Evolutionary conservation across 2,329 filamentous ascomycete genomes (phyloP), one percentile per base, ranked within the genome.

Genomic region (Boeremia exigua): DNA sequence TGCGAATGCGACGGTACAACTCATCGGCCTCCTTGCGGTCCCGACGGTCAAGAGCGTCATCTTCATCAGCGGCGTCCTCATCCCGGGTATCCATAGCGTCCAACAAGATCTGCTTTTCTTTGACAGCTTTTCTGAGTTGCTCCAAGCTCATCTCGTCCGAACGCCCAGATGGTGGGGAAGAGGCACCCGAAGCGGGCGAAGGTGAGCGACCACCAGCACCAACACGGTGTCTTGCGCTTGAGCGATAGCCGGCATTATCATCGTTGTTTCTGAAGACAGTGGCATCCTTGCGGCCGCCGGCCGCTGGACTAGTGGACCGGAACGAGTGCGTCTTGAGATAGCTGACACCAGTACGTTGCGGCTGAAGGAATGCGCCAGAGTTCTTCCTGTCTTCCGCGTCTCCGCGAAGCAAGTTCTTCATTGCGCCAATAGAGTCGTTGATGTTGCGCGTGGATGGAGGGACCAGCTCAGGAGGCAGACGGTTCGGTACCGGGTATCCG

Each of bases 201-300:
- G 92, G 91, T 8, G 92, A 95, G 37, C 85, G 81, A 57, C 86
- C 88, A 45, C 82, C 82, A 23, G 69, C 75, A 36, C 90, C 91
- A 52, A 96, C 79, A 63, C 95, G 87, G 61, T 93, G 91, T 61
- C 95, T 91, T 49, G 95, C 95, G 74, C 93, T 97, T 11, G 95
- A 98, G 66, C 89, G 89, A 72, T 99, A 99, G 8, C 79, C 92
- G 67, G 96, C 86, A 56, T 92, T 89, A 65, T 96, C 92, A 67
- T 96, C 92, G 63, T 98, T 95, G 72, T 98, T 97, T 72, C 96
- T 94, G 78, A 94, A 99, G 3, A 98, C 90, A 0, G 95, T 99
- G 2, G 90, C 95, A 78, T 99, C 95, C 75, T 98, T 98, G 44
- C 93, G 89, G 33, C 84, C 85, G 39, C 79, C 79, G 39, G 81